Evolutionary conservation across 176 grass and related monocot genomes (phyloP).

Genomic region (Phoenix roebelenii): DNA sequence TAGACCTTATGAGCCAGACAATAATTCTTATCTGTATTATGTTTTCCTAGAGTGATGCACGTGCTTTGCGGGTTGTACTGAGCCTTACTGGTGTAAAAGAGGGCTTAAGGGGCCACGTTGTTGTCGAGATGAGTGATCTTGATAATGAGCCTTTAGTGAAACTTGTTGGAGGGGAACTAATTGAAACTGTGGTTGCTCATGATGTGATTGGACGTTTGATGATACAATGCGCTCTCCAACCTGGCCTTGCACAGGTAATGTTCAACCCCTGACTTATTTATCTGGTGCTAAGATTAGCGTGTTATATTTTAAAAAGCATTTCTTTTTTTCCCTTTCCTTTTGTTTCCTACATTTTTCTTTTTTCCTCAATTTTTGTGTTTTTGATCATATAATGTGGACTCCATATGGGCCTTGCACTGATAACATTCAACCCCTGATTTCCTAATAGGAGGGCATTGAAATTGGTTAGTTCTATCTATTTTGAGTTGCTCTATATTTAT

Average conservation of each 20-base stretch:
- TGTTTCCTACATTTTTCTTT: neutral
- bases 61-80: slow-evolving; percentile 90
- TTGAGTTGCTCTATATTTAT: too few relatives aligned
- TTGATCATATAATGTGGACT: too few relatives aligned
- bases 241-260: slow-evolving; percentile 86
- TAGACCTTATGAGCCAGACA: too few relatives aligned
- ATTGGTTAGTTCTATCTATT: too few relatives aligned
- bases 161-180: slow-evolving; percentile 85
- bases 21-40: too few relatives aligned
- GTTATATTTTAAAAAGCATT: neutral
- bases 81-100: slow-evolving; percentile 97
- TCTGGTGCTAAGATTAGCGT: too few relatives aligned
- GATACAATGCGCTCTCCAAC: slow-evolving; percentile 99
- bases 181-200: slow-evolving; percentile 97
- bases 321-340: neutral
- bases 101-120: slow-evolving; percentile 82
- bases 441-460: too few relatives aligned
- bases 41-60: slow-evolving; percentile 62
- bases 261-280: too few relatives aligned
- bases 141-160: slow-evolving; percentile 99
- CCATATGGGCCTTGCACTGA: too few relatives aligned
- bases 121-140: slow-evolving; percentile 97
- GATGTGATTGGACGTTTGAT: slow-evolving; percentile 98
- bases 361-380: too few relatives aligned
- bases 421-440: too few relatives aligned